Evolutionary conservation across 805 yeast species (phyloP).

Genomic region (Wickerhamomyces kurtzmanii): DNA sequence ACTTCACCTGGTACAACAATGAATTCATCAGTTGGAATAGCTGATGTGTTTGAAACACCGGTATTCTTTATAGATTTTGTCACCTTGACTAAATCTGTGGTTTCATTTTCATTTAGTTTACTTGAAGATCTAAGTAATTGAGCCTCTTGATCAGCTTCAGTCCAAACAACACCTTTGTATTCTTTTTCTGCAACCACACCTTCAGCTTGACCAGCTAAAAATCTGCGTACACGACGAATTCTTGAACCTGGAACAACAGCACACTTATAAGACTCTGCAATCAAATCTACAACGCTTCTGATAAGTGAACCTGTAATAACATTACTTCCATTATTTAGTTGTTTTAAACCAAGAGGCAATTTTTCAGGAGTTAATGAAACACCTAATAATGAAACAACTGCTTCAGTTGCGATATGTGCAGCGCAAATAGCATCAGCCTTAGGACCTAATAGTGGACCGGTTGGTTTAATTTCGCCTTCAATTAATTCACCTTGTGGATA

Average conservation of each 20-base stretch:
- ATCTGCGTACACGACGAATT: slow-evolving; percentile 85
- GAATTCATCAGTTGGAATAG: slow-evolving; percentile 74
- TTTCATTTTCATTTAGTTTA: slow-evolving; percentile 17
- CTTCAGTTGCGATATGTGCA: slow-evolving; percentile 79
- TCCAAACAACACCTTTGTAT: slow-evolving; percentile 87
- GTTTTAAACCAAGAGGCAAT: slow-evolving; percentile 42
- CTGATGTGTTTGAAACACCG: slow-evolving; percentile 33
- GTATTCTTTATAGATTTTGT: slow-evolving; percentile 24
- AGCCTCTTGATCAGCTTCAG: slow-evolving; percentile 72
- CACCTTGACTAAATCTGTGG: slow-evolving; percentile 29
- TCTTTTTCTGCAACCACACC: slow-evolving; percentile 87
- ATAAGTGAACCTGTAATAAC: slow-evolving; percentile 59
- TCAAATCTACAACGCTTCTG: slow-evolving; percentile 70
- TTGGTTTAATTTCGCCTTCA: slow-evolving; percentile 33
- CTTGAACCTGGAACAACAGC: slow-evolving; percentile 86
- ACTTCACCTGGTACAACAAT: slow-evolving; percentile 74
- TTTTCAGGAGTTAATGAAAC: slow-evolving; percentile 69
- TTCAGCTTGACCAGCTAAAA: slow-evolving; percentile 92
- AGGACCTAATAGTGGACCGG: slow-evolving; percentile 75
- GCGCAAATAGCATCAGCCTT: slow-evolving; percentile 90
- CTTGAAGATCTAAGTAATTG: slow-evolving; percentile 34
- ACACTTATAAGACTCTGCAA: slow-evolving; percentile 80
- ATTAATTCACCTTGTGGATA: slow-evolving; percentile 51
- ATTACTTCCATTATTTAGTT: slow-evolving; percentile 16
- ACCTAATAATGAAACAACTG: slow-evolving; percentile 71